These are phyloP conservation scores for Zizania latifolia DNA, from an alignment of 176 grass and related monocot genomes.

Conservation along the genomic window DNA sequence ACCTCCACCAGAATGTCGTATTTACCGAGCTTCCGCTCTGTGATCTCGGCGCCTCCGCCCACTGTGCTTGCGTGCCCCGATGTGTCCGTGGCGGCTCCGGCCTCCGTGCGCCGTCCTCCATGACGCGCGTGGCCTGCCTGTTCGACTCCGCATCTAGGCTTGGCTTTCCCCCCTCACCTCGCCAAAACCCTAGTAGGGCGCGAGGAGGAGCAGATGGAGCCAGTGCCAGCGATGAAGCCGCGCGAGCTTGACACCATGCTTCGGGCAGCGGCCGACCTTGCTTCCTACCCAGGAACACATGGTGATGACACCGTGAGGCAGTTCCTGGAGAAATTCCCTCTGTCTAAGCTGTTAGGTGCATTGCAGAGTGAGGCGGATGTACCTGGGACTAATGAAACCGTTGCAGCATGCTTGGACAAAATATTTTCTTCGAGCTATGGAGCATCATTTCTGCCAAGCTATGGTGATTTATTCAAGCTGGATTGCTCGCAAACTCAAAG, in stretches of 20 bases:
- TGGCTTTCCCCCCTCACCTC: not conserved
- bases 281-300: conserved; percentile 64
- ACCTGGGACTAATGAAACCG: conserved; percentile 45
- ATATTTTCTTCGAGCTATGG: conserved; percentile 78
- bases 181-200: not conserved
- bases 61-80: too few species aligned
- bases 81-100: too few species aligned
- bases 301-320: conserved; percentile 64
- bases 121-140: too few species aligned
- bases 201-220: conserved; percentile 31
- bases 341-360: conserved; percentile 51
- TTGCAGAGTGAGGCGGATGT: conserved; percentile 58
- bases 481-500: conserved; percentile 58
- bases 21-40: conserved; percentile 28
- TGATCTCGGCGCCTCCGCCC: too few species aligned
- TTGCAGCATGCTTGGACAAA: conserved; percentile 79
- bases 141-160: not conserved
- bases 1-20: conserved; percentile 74
- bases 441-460: conserved; percentile 60
- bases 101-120: too few species aligned
- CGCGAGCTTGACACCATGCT: conserved; percentile 45
- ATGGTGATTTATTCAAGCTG: conserved; percentile 72
- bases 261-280: conserved; percentile 62
- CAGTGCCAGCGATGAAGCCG: conserved; percentile 7
- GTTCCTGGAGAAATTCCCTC: conserved; percentile 72